Evolutionary conservation across 139 green algal species (phyloP), one percentile per base, ranked within the genome.

Genomic region (Ulvella scutata): DNA sequence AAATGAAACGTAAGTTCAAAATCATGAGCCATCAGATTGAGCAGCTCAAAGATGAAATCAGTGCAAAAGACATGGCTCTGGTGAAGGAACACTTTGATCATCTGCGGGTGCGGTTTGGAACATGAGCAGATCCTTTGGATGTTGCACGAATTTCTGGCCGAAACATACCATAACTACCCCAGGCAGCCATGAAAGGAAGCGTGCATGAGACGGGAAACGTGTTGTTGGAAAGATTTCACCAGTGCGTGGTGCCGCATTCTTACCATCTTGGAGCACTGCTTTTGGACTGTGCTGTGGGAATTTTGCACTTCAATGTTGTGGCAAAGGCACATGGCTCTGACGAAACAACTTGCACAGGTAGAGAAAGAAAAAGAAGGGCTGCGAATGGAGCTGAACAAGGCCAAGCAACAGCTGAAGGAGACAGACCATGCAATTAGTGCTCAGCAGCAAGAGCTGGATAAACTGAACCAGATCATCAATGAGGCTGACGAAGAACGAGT

Each of bases 1-100:
- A 96, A 82, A 90, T 96, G 83, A 96, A 94, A 84, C 84, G 90
- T 75, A 94, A 95, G 79, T 93, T 96, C 76, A 92, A 92, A 80
- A 92, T 94, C 80, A 89, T 92, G 87, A 86, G 85, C 40, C 91
- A 95, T 76, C 90, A 94, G 82, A 91, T 92, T 6, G 90, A 96
- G 74, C 88, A 93, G 88, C 83, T 96, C 36, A 95, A 95, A 85
- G 87, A 92, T 75, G 89, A 96, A 82, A 93, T 96, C 67, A 85
- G 73, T 9, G 82, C 81, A 23, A 93, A 95, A 84, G 91, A 96
- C 76, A 77, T 89, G 72, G 83, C 85, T 7, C 82, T 96, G 39
- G 84, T 93, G 35, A 92, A 92, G 77, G 91, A 96, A 77, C 89
- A 95, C 82, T 95, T 96, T 81, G 89, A 96, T 77, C 87, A 96